phyloP scores from a whole-genome alignment of 2,329 filamentous ascomycete genomes.

The Trichoderma sp. region DNA sequence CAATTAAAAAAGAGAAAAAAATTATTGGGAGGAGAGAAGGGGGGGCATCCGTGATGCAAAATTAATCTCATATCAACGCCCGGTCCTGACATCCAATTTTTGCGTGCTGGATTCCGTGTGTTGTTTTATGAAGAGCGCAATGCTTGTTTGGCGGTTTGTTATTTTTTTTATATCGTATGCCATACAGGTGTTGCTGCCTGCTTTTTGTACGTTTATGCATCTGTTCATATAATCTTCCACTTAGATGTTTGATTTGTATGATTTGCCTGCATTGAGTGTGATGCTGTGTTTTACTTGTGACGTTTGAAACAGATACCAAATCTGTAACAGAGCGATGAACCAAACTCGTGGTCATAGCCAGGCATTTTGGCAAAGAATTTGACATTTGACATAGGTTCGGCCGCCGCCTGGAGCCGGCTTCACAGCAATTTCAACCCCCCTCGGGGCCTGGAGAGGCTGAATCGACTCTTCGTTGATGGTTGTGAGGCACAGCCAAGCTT shows the following conservation, averaged over 20 bases:
- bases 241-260: slow-evolving; percentile 11
- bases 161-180: background rate
- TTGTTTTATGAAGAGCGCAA: slow-evolving; percentile 3
- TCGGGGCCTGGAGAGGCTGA: no score
- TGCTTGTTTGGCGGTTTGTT: background rate
- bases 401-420: no score
- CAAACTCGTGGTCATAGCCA: no score
- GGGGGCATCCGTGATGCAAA: background rate
- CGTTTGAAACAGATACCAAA: no score
- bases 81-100: background rate
- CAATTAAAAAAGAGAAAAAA: background rate
- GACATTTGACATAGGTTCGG: no score
- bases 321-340: no score
- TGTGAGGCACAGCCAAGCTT: no score
- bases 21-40: background rate
- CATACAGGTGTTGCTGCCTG: background rate
- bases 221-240: slow-evolving; percentile 14
- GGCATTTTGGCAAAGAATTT: no score
- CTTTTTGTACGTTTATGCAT: slow-evolving; percentile 12
- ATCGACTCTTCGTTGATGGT: no score
- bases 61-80: slow-evolving; percentile 11
- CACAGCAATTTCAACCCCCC: no score
- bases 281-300: no score
- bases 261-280: no score
- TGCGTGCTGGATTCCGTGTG: background rate